Percentiles rank a stretch among this genome's conserved stretches.
phyloP scores from a whole-genome alignment of 176 grass and related monocot species.

The Oryza australiensis region DNA sequence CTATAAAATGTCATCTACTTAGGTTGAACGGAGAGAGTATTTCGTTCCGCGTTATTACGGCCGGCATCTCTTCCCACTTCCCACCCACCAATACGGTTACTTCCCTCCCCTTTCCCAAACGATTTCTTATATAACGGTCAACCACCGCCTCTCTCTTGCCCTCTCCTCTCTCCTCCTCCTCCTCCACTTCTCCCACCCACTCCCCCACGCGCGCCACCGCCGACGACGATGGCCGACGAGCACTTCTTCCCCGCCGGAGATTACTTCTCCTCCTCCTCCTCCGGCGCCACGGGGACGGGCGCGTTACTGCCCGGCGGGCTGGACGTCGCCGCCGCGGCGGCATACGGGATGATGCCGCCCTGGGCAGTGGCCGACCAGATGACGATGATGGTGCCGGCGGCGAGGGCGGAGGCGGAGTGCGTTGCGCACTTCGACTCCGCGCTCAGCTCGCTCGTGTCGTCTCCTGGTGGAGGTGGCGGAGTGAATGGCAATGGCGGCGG shows the following conservation, averaged over 20 bases:
- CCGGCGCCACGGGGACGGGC: neutral
- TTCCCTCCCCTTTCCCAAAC: neutral
- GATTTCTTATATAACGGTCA: constrained; percentile 56
- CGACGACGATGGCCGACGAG: constrained; percentile 39
- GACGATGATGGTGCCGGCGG: neutral
- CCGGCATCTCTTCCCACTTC: constrained; percentile 1
- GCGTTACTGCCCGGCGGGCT: neutral
- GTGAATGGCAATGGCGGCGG: neutral
- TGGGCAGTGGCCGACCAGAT: constrained; percentile 6
- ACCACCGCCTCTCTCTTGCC: neutral
- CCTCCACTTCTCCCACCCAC: neutral
- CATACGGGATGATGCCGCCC: neutral
- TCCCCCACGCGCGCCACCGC: neutral
- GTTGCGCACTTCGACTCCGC: constrained; percentile 59
- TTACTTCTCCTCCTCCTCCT: constrained; percentile 1
- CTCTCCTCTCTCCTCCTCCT: neutral
- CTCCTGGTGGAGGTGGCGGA: neutral
- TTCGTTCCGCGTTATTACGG: neutral
- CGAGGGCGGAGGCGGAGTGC: constrained; percentile 10
- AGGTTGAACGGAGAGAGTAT: too few species aligned
- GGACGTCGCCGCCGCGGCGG: constrained; percentile 14
- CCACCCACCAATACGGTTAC: constrained; percentile 22
- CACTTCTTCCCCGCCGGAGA: constrained; percentile 37
- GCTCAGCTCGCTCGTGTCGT: constrained; percentile 61
- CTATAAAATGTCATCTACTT: too few species aligned